Conservation (phyloP, 208 protist genomes). For the Acanthamoeba castellanii region DNA sequence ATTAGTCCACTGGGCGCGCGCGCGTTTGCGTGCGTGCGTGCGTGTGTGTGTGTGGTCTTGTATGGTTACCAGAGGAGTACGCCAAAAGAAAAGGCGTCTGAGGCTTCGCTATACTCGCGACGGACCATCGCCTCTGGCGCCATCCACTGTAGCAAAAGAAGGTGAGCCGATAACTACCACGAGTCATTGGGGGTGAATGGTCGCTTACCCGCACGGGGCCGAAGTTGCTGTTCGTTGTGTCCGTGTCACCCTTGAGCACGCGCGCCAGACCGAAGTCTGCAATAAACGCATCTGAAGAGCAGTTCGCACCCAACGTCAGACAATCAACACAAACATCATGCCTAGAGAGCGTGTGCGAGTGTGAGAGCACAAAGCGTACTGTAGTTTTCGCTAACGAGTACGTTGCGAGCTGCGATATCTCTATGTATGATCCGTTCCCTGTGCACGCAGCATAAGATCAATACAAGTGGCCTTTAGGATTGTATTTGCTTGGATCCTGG, state of each 20-base stretch:
- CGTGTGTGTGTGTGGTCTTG: not conserved
- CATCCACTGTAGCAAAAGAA: conserved; percentile 49
- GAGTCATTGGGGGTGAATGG: not conserved
- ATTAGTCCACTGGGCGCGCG: too few relatives aligned
- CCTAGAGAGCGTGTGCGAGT: not conserved
- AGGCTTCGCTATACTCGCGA: conserved; percentile 48
- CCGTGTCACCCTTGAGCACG: not conserved
- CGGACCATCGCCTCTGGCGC: conserved; percentile 49
- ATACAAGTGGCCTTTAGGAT: not conserved
- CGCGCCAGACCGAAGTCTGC: conserved; percentile 65
- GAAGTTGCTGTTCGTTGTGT: not conserved
- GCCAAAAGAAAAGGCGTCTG: conserved; percentile 70
- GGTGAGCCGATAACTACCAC: not conserved
- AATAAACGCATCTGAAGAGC: conserved; percentile 34
- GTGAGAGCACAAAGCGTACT: not conserved
- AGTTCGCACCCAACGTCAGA: not conserved
- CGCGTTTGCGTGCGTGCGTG: too few relatives aligned
- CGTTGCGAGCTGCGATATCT: conserved; percentile 67
- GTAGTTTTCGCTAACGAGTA: conserved; percentile 50
- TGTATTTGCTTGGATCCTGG: not conserved
- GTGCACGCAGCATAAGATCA: not conserved
- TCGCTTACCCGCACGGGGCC: conserved; percentile 12
- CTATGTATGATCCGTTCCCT: not conserved
- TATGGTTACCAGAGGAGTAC: conserved; percentile 45
- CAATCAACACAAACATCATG: not conserved